phyloP scores from a whole-genome alignment of 2,329 filamentous ascomycete genomes.

The Xylariales sp. region DNA sequence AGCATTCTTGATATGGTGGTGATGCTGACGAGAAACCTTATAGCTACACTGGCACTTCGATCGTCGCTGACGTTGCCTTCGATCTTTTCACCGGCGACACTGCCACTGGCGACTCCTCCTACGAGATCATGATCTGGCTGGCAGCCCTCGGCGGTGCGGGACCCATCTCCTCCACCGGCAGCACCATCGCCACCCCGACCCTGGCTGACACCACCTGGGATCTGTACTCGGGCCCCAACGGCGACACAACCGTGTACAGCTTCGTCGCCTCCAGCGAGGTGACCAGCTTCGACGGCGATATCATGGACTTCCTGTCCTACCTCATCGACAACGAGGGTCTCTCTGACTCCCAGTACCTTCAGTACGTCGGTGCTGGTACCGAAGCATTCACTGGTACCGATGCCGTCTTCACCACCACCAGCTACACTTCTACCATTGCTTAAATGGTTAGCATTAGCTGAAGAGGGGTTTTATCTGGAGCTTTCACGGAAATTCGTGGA shows the following conservation, averaged over 20 bases:
- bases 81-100: background rate
- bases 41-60: background rate
- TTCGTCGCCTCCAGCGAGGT: slow-evolving; percentile 30
- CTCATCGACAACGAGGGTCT: slow-evolving; percentile 39
- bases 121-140: slow-evolving; percentile 5
- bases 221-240: slow-evolving; percentile 50
- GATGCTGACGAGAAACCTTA: no score
- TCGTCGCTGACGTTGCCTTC: slow-evolving; percentile 1
- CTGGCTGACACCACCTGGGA: slow-evolving; percentile 46
- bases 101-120: background rate
- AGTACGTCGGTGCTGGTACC: slow-evolving; percentile 44
- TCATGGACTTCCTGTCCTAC: slow-evolving; percentile 50
- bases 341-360: slow-evolving; percentile 42
- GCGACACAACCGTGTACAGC: slow-evolving; percentile 48
- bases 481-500: no score
- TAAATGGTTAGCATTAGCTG: no score
- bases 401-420: slow-evolving; percentile 36
- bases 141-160: slow-evolving; percentile 1
- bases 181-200: slow-evolving; percentile 43
- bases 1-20: no score
- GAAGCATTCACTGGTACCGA: slow-evolving; percentile 46
- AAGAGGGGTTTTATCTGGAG: no score
- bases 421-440: slow-evolving; percentile 25
- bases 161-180: slow-evolving; percentile 33
- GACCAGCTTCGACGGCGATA: slow-evolving; percentile 46